These are phyloP conservation scores for Madurella fahalii DNA, from an alignment of 2,329 filamentous ascomycete genomes.

Conservation along the genomic window DNA sequence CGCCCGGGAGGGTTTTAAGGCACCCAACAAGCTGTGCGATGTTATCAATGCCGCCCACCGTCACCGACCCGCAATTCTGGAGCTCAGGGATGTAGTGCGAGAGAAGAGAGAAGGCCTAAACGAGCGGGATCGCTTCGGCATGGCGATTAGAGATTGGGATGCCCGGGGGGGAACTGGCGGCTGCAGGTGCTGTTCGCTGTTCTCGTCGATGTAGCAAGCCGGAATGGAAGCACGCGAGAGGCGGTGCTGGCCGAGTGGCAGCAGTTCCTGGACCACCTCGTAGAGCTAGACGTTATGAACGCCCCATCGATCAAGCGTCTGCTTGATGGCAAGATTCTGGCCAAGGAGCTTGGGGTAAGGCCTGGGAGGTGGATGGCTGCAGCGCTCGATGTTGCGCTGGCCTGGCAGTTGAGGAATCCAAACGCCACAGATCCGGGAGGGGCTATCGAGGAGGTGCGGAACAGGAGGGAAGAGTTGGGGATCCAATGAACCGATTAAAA, in stretches of 20 bases:
- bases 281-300: constrained; percentile 52
- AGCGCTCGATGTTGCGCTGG: constrained; percentile 74
- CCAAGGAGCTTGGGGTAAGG: constrained; percentile 61
- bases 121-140: constrained; percentile 63
- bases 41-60: constrained; percentile 61
- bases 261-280: constrained; percentile 51
- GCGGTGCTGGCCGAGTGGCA: constrained; percentile 50
- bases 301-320: constrained; percentile 57
- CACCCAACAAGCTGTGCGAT: constrained; percentile 69
- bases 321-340: constrained; percentile 72
- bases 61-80: constrained; percentile 60
- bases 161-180: constrained; percentile 60
- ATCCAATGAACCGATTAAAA: too few species aligned
- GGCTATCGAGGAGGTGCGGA: constrained; percentile 57
- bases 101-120: constrained; percentile 42
- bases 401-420: constrained; percentile 85
- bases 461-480: constrained; percentile 49
- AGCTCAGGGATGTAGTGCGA: constrained; percentile 51
- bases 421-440: constrained; percentile 53
- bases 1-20: constrained; percentile 72
- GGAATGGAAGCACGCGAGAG: constrained; percentile 34
- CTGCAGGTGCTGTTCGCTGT: constrained; percentile 66
- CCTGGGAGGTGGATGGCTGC: constrained; percentile 81
- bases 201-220: constrained; percentile 54
- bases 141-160: constrained; percentile 72